Conservation (phyloP, 2,329 filamentous ascomycete genomes). For the Fusarium sp. region DNA sequence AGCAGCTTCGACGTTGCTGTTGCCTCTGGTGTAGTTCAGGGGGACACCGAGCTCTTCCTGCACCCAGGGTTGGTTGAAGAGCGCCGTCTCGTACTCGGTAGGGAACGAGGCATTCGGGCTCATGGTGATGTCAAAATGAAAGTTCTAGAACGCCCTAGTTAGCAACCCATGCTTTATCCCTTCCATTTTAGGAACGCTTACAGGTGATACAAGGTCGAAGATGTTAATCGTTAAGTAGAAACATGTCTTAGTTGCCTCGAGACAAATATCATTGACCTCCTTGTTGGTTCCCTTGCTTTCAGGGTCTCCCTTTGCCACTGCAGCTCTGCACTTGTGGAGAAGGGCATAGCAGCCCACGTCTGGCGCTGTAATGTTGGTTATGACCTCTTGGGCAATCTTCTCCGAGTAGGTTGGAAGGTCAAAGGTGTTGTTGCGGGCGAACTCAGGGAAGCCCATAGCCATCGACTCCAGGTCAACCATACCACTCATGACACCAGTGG, state of each 20-base stretch:
- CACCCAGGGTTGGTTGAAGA: conserved; percentile 72
- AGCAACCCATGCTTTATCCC: background rate
- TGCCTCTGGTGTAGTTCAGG: conserved; percentile 66
- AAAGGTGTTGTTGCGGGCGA: conserved; percentile 76
- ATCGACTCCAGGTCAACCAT: conserved; percentile 75
- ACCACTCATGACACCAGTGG: conserved; percentile 78
- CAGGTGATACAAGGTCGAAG: conserved; percentile 4
- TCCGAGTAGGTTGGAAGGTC: conserved; percentile 69
- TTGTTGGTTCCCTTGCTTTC: conserved; percentile 55
- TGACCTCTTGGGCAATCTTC: conserved; percentile 47
- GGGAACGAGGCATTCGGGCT: conserved; percentile 71
- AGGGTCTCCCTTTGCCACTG: conserved; percentile 52
- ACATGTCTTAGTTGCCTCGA: conserved; percentile 59
- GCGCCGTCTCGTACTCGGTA: conserved; percentile 70
- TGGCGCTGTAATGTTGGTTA: conserved; percentile 24
- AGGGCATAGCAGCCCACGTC: conserved; percentile 65
- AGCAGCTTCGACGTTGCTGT: conserved; percentile 57
- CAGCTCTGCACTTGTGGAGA: conserved; percentile 65
- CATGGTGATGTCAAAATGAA: conserved; percentile 73
- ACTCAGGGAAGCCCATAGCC: conserved; percentile 66
- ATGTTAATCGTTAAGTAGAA: conserved; percentile 8
- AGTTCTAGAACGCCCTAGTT: conserved; percentile 58
- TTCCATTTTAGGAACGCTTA: background rate
- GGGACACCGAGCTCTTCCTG: conserved; percentile 73
- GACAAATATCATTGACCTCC: conserved; percentile 62